A percentile compares a stretch with the other conserved stretches of the same genome.
phyloP scores from a whole-genome alignment of 352 stramenopile genomes.

The Pythium pyrilobum region DNA sequence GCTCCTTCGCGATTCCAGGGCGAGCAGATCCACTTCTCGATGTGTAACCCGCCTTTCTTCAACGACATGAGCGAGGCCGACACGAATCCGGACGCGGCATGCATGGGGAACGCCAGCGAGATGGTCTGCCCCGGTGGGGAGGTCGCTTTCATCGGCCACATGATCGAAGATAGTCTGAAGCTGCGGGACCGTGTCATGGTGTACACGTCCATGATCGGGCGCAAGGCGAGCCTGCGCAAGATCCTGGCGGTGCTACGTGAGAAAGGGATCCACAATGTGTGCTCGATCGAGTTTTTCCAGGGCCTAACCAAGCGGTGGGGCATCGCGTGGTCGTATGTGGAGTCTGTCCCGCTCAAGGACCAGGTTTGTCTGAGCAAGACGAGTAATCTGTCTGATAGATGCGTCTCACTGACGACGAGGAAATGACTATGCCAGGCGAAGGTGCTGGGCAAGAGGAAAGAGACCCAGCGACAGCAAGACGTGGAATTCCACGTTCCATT shows the following conservation, averaged over 20 bases:
- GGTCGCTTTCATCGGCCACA: slow-evolving; percentile 90
- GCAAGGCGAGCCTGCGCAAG: slow-evolving; percentile 89
- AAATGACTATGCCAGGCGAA: slow-evolving; percentile 35
- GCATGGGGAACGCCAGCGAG: slow-evolving; percentile 69
- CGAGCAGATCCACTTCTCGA: slow-evolving; percentile 85
- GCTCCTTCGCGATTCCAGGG: slow-evolving; percentile 6
- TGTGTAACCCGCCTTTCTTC: slow-evolving; percentile 98
- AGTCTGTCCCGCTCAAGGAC: slow-evolving; percentile 21
- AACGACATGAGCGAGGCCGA: slow-evolving; percentile 71
- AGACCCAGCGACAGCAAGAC: slow-evolving; percentile 52
- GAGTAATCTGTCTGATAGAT: background rate
- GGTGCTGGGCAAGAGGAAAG: slow-evolving; percentile 80
- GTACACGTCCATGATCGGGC: slow-evolving; percentile 94
- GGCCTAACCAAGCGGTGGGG: slow-evolving; percentile 91
- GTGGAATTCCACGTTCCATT: slow-evolving; percentile 43
- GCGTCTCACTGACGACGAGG: no score
- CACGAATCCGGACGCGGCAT: slow-evolving; percentile 66
- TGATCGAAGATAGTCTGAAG: slow-evolving; percentile 89
- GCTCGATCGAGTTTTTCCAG: slow-evolving; percentile 93
- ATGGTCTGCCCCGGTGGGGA: slow-evolving; percentile 91
- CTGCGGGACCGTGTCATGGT: slow-evolving; percentile 79
- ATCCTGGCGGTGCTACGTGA: slow-evolving; percentile 82
- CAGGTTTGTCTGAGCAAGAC: slow-evolving; percentile 17
- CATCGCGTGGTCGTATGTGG: slow-evolving; percentile 90
- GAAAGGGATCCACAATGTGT: slow-evolving; percentile 59